These are phyloP conservation scores for Dactylellina parvicollis DNA, from an alignment of 2,329 filamentous ascomycete species.

Conservation along the genomic window DNA sequence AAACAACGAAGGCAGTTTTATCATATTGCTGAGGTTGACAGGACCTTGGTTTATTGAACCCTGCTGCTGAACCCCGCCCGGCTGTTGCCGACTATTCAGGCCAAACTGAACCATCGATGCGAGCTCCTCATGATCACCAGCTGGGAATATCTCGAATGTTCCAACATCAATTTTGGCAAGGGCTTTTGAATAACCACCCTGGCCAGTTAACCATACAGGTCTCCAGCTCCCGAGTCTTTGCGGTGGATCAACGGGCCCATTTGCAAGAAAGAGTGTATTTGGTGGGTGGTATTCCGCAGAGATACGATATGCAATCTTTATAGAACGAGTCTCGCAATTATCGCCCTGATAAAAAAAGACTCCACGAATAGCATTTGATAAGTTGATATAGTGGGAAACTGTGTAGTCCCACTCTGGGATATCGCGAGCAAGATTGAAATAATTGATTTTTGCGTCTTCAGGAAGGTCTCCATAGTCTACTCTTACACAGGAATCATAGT, in stretches of 20 bases:
- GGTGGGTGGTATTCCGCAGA: constrained; percentile 4
- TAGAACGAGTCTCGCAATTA: constrained; percentile 12
- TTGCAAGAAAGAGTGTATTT: constrained; percentile 10
- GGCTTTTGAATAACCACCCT: constrained; percentile 17
- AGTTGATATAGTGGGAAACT: background rate
- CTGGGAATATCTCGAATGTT: background rate
- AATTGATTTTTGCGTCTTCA: constrained; percentile 6
- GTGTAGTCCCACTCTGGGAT: constrained; percentile 14
- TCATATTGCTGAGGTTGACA: no score
- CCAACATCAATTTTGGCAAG: constrained; percentile 1
- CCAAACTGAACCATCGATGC: background rate
- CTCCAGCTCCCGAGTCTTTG: constrained; percentile 18
- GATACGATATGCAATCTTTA: constrained; percentile 21
- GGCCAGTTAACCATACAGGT: constrained; percentile 22
- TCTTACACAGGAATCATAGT: constrained; percentile 9
- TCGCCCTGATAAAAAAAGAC: constrained; percentile 21
- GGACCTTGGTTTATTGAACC: no score
- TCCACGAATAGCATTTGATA: constrained; percentile 6
- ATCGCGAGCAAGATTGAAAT: constrained; percentile 25
- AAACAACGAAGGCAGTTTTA: no score
- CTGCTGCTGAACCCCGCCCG: background rate
- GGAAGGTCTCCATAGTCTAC: constrained; percentile 10
- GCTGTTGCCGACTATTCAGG: background rate
- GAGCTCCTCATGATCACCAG: background rate
- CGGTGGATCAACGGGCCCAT: background rate